Evolutionary conservation across 1,284 basidiomycete species (phyloP).

Genomic region (Moniliophthora roreri): DNA sequence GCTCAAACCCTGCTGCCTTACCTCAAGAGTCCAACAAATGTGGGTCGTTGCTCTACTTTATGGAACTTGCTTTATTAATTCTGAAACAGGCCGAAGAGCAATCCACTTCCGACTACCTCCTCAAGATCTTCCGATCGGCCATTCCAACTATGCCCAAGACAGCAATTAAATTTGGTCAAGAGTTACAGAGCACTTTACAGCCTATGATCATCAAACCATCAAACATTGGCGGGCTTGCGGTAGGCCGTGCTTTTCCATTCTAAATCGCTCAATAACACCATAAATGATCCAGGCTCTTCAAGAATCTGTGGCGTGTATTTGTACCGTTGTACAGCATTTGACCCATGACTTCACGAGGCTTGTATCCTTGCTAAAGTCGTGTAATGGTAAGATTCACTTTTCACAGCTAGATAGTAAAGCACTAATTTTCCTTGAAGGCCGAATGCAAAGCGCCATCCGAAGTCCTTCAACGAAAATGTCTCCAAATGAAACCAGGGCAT

Average conservation of each 20-base stretch:
- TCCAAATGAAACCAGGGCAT: slow-evolving; percentile 37
- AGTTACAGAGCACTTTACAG: slow-evolving; percentile 78
- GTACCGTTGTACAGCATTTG: slow-evolving; percentile 78
- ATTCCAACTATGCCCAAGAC: slow-evolving; percentile 90
- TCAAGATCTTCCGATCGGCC: slow-evolving; percentile 85
- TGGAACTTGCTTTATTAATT: not conserved
- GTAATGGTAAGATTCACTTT: slow-evolving; percentile 70
- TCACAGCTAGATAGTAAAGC: slow-evolving; percentile 22
- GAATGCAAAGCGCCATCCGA: slow-evolving; percentile 55
- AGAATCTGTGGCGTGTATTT: slow-evolving; percentile 91
- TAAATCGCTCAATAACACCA: not conserved
- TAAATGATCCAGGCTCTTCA: slow-evolving; percentile 63
- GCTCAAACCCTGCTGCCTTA: slow-evolving; percentile 86
- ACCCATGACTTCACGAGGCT: slow-evolving; percentile 84
- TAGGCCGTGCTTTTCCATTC: slow-evolving; percentile 39
- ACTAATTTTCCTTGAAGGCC: slow-evolving; percentile 29
- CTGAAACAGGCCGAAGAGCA: slow-evolving; percentile 74
- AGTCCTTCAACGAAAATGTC: slow-evolving; percentile 30
- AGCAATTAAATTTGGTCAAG: slow-evolving; percentile 81
- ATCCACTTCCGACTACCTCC: slow-evolving; percentile 76
- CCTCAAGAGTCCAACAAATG: slow-evolving; percentile 77
- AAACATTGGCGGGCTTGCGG: slow-evolving; percentile 60
- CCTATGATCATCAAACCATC: slow-evolving; percentile 87
- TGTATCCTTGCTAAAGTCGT: slow-evolving; percentile 78
- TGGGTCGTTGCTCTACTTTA: slow-evolving; percentile 31